A percentile compares a stretch with the other conserved stretches of the same genome.
phyloP scores from a whole-genome alignment of 805 yeast species.

The Ogataea methylovora region DNA sequence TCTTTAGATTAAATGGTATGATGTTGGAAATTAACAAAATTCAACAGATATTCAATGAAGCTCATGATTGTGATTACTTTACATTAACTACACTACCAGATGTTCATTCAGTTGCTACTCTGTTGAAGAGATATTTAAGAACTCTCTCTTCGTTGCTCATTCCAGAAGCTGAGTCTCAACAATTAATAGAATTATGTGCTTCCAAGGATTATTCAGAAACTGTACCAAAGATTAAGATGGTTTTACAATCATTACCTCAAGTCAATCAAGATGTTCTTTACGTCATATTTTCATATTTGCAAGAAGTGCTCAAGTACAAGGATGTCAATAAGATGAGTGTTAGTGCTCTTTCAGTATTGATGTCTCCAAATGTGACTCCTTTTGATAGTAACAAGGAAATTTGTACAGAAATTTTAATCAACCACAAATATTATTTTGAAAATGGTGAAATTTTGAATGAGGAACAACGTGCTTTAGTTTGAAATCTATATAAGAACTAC shows the following conservation, averaged over 20 bases:
- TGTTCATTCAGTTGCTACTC: slow-evolving; percentile 80
- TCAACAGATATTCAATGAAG: slow-evolving; percentile 60
- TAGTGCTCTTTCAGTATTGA: slow-evolving; percentile 44
- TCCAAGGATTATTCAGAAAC: slow-evolving; percentile 15
- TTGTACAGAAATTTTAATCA: slow-evolving; percentile 22
- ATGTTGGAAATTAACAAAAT: slow-evolving; percentile 64
- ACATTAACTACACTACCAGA: slow-evolving; percentile 45
- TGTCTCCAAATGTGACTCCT: slow-evolving; percentile 28
- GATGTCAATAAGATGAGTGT: slow-evolving; percentile 76
- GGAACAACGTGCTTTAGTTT: not conserved
- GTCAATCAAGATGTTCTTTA: slow-evolving; percentile 53
- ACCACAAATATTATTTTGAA: slow-evolving; percentile 20
- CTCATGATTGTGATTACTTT: slow-evolving; percentile 62
- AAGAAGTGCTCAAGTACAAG: slow-evolving; percentile 52
- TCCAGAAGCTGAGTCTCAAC: slow-evolving; percentile 30
- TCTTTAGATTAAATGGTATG: slow-evolving; percentile 86
- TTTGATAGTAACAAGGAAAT: slow-evolving; percentile 26
- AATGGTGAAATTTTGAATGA: slow-evolving; percentile 8
- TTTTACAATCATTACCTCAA: slow-evolving; percentile 39
- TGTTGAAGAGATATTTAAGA: slow-evolving; percentile 75
- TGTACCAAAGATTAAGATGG: slow-evolving; percentile 21
- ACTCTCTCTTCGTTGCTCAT: slow-evolving; percentile 72
- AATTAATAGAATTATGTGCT: slow-evolving; percentile 27
- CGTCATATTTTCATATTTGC: slow-evolving; percentile 60
- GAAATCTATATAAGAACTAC: too few relatives aligned